Evolutionary conservation across 2,329 filamentous ascomycete genomes (phyloP).

Genomic region (Endocalyx cinctus): DNA sequence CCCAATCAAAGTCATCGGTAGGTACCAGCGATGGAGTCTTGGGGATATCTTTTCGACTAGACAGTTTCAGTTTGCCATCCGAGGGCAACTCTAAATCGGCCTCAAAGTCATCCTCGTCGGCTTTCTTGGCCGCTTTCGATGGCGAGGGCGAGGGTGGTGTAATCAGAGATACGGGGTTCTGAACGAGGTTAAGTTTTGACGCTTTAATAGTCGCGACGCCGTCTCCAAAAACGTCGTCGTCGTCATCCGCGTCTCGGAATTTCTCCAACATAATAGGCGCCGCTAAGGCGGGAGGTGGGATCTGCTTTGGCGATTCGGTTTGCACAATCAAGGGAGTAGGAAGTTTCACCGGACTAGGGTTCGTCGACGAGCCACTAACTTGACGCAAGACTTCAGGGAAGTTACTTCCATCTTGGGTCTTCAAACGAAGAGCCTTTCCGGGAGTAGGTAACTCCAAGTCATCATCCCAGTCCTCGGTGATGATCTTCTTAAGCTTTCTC

Average conservation of each 20-base stretch:
- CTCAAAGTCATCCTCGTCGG: constrained; percentile 64
- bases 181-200: constrained; percentile 41
- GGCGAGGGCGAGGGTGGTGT: constrained; percentile 54
- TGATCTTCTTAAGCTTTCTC: constrained; percentile 65
- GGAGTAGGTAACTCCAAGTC: constrained; percentile 66
- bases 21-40: constrained; percentile 55
- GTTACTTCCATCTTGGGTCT: constrained; percentile 52
- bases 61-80: constrained; percentile 61
- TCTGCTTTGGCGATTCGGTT: constrained; percentile 26
- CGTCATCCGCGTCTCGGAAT: constrained; percentile 58
- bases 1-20: constrained; percentile 84
- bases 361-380: constrained; percentile 53
- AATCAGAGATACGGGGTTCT: constrained; percentile 33
- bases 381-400: constrained; percentile 68
- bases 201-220: constrained; percentile 64
- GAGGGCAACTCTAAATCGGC: constrained; percentile 67
- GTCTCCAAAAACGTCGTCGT: constrained; percentile 61
- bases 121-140: constrained; percentile 42
- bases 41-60: constrained; percentile 56
- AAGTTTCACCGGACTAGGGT: constrained; percentile 48
- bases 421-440: constrained; percentile 59
- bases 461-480: constrained; percentile 78
- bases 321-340: constrained; percentile 18
- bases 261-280: constrained; percentile 55
- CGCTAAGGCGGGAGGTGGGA: constrained; percentile 31